Evolutionary conservation across 1,284 basidiomycete genomes (phyloP).

Genomic region (Leccinum griseonigrum): DNA sequence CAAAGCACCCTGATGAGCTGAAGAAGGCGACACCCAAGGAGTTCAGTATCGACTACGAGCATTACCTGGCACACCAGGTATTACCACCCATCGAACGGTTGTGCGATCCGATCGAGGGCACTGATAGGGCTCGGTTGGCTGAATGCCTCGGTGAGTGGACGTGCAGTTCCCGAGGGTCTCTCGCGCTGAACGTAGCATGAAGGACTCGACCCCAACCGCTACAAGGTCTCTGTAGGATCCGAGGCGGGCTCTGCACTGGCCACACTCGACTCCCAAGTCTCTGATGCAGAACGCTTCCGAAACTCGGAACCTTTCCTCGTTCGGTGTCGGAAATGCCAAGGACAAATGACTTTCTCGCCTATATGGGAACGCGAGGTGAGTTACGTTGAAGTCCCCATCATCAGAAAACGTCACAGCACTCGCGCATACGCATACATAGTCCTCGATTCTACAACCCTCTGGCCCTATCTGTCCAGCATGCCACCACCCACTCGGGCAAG

Average conservation of each 20-base stretch:
- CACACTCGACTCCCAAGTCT: slow-evolving; percentile 87
- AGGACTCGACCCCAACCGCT: slow-evolving; percentile 87
- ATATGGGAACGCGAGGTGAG: slow-evolving; percentile 64
- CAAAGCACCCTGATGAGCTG: slow-evolving; percentile 93
- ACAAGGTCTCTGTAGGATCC: slow-evolving; percentile 49
- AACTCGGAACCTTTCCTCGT: slow-evolving; percentile 69
- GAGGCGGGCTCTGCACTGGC: slow-evolving; percentile 71
- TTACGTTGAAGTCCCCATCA: not conserved
- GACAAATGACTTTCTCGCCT: slow-evolving; percentile 61
- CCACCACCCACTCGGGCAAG: slow-evolving; percentile 46
- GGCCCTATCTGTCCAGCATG: slow-evolving; percentile 68
- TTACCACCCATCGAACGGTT: slow-evolving; percentile 93
- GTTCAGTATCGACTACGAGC: slow-evolving; percentile 83
- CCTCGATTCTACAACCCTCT: slow-evolving; percentile 46
- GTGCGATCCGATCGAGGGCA: slow-evolving; percentile 96
- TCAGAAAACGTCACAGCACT: not conserved
- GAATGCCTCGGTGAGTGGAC: slow-evolving; percentile 82
- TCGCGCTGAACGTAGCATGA: slow-evolving; percentile 6
- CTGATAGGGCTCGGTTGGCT: slow-evolving; percentile 86
- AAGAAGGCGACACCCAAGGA: slow-evolving; percentile 60
- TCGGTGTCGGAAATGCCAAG: slow-evolving; percentile 73
- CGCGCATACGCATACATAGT: slow-evolving; percentile 27
- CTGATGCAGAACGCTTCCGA: slow-evolving; percentile 86
- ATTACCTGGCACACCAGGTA: slow-evolving; percentile 91
- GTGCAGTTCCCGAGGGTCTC: not conserved